Conservation (phyloP, 805 yeast species). For the Kuraishia ogatae region DNA sequence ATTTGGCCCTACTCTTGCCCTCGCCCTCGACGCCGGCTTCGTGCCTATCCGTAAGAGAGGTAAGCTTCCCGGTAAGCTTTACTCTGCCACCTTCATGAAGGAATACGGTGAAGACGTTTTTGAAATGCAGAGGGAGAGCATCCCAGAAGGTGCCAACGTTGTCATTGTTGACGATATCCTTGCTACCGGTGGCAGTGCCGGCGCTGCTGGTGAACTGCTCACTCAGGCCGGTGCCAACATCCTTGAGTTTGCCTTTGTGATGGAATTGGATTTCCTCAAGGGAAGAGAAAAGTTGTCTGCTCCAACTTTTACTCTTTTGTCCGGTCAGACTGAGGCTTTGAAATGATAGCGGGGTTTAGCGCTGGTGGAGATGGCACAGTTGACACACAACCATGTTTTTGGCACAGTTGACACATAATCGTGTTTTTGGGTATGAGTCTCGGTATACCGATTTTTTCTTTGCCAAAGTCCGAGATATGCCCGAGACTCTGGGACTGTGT, state of each 20-base stretch:
- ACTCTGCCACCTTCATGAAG: conserved; percentile 66
- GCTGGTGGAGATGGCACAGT: background rate
- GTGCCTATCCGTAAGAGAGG: conserved; percentile 95
- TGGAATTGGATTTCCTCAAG: conserved; percentile 91
- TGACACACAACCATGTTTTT: too few relatives aligned
- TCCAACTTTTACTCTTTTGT: conserved; percentile 82
- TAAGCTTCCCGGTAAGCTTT: conserved; percentile 83
- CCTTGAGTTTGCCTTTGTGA: conserved; percentile 75
- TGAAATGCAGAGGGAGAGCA: conserved; percentile 78
- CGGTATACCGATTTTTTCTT: too few relatives aligned
- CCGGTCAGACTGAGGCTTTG: conserved; percentile 58
- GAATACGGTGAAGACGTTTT: conserved; percentile 91
- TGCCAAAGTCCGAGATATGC: too few relatives aligned
- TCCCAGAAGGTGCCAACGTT: conserved; percentile 74
- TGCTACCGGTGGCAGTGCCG: conserved; percentile 97
- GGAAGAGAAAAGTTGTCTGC: conserved; percentile 85
- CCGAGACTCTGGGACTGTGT: too few relatives aligned
- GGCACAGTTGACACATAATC: background rate
- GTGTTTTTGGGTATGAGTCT: too few relatives aligned
- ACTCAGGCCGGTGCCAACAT: conserved; percentile 58
- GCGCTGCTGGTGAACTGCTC: conserved; percentile 86
- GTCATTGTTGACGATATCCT: conserved; percentile 91
- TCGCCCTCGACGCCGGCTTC: conserved; percentile 82
- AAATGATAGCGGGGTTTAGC: background rate
- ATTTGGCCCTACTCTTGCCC: conserved; percentile 92